A percentile compares a stretch with the other conserved stretches of the same genome.
phyloP scores from a whole-genome alignment of 495 filamentous ascomycete species.

The Hypoxylon crocopeplum region DNA sequence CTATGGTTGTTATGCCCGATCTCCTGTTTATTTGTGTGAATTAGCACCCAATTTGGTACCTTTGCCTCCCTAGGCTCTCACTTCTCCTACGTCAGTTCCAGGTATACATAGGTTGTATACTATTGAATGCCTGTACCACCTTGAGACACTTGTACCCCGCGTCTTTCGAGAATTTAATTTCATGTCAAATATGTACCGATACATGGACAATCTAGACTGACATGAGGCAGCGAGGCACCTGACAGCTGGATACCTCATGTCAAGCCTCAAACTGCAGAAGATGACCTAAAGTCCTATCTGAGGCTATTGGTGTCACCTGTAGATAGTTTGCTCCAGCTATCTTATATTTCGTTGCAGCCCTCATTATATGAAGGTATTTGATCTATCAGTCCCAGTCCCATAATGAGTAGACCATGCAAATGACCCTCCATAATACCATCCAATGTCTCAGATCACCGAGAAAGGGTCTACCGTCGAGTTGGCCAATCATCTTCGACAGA shows the following conservation, averaged over 20 bases:
- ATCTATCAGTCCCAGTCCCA: no score
- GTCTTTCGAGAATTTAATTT: slow-evolving; percentile 10
- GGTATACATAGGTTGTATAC: no score
- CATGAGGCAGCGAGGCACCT: no score
- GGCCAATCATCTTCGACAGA: slow-evolving; percentile 18
- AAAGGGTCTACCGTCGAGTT: slow-evolving; percentile 19
- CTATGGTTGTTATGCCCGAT: no score
- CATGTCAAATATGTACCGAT: slow-evolving; percentile 11
- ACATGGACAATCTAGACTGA: not conserved
- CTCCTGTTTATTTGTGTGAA: no score
- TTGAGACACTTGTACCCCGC: slow-evolving; percentile 20
- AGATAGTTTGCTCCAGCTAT: not conserved
- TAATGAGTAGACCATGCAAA: no score
- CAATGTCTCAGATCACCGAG: slow-evolving; percentile 27
- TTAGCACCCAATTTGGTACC: no score
- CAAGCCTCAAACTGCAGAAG: slow-evolving; percentile 9
- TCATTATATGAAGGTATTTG: no score
- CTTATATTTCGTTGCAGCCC: not conserved
- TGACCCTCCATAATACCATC: slow-evolving; percentile 15
- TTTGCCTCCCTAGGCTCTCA: no score
- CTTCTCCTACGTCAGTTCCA: slow-evolving; percentile 25
- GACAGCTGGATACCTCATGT: not conserved
- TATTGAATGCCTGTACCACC: slow-evolving; percentile 3
- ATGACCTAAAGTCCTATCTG: not conserved
- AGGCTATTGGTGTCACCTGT: not conserved